Evolutionary conservation across 192 early-diverging fungal species (phyloP), one percentile per base, ranked within the genome.

Genomic region (Chytriomyces sp.): DNA sequence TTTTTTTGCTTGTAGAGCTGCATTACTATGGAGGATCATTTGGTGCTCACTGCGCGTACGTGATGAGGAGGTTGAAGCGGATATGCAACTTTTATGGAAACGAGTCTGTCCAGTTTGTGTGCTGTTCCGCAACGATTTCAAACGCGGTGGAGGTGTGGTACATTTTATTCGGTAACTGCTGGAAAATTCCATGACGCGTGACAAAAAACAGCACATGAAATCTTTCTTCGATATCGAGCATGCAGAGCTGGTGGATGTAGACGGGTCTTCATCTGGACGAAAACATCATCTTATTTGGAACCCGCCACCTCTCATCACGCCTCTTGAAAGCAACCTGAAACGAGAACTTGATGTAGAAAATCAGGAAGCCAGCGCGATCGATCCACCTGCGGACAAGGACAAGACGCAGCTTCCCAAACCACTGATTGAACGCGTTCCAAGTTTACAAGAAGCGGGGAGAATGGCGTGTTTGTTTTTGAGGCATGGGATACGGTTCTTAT

Each of bases 101-200:
- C 50, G 62, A 77, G 2, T 24, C 44, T 3, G 73, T 87, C 7
- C 82, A 80, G 71, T 92, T 93, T 78, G 80, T 94, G 45, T 85
- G 87, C 3, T 94, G 93, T 69, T 89, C 88, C n/a, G 93, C 93
- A 0, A 96, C 93, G 0, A 89, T 93, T 5, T 81, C 83, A 44
- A 88, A 94, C 46, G 87, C 93, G 0, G 76, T 26, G 9, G 75
- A 83, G 53, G 81, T 84, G 50, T 28, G 50, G 10, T 23, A 45
- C 43, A 11, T 23, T 48, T 49, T 43, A 18, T 57, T 11, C 13
- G 10, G 16, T 63, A 69, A 18, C 11, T 28, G 20, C 50, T 2
- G 5, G 20, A 47, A 49, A n/a, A 45, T 11, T 13, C 28, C 76
- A 47, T 5, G 28, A 9, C 68, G 13, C 9, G 9, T 72, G 4